Conservation (phyloP, 148 eudicot species). For the Persicaria tinctoria region DNA sequence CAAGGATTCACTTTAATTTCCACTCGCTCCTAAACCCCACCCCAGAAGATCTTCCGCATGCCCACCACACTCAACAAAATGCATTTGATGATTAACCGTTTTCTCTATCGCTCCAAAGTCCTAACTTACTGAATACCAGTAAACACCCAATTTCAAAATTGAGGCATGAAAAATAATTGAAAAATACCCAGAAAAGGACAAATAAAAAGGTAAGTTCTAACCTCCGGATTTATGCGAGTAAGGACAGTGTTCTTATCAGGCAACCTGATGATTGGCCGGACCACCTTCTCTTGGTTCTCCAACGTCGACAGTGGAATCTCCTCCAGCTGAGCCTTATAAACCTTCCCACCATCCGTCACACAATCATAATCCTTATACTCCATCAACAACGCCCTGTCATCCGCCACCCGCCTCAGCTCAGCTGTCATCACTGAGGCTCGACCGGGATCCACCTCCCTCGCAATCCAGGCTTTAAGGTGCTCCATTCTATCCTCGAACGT, state of each 20-base stretch:
- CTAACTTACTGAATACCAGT: background rate
- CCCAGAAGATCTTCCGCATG: background rate
- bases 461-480: conserved; percentile 47
- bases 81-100: background rate
- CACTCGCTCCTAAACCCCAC: background rate
- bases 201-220: conserved; percentile 15
- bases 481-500: conserved; percentile 90
- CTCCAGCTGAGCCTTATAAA: conserved; percentile 57
- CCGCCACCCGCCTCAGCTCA: conserved; percentile 63
- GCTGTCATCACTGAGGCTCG: conserved; percentile 65
- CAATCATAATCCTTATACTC: conserved; percentile 66
- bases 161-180: background rate
- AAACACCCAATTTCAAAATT: background rate
- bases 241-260: conserved; percentile 69
- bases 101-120: background rate
- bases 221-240: conserved; percentile 97
- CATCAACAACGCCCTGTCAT: conserved; percentile 72
- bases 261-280: conserved; percentile 75
- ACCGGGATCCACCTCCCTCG: conserved; percentile 56
- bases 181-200: background rate
- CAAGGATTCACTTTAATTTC: background rate
- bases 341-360: conserved; percentile 52
- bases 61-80: background rate
- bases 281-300: conserved; percentile 41
- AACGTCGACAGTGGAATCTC: conserved; percentile 41